Conservation (phyloP, 2,329 filamentous ascomycete genomes). For the Diaporthe australafricana region DNA sequence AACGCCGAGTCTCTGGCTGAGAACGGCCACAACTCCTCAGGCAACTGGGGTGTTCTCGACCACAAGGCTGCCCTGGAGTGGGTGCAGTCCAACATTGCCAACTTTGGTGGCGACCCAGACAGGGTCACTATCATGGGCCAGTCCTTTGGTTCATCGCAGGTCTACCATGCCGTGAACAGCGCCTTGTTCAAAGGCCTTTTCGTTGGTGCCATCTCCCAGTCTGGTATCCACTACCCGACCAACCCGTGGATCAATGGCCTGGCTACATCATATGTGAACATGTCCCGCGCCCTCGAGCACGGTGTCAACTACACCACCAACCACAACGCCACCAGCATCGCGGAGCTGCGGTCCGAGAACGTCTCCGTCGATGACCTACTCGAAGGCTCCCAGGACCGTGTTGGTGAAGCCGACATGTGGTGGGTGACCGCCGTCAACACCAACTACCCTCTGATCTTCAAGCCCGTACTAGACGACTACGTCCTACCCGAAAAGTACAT, state of each 20-base stretch:
- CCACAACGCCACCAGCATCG: conserved; percentile 33
- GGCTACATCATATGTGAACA: conserved; percentile 45
- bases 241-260: conserved; percentile 45
- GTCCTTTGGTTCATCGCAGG: conserved; percentile 43
- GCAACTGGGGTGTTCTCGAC: conserved; percentile 36
- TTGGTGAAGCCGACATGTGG: conserved; percentile 41
- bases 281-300: conserved; percentile 43
- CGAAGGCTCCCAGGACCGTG: conserved; percentile 43
- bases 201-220: conserved; percentile 46
- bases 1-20: conserved; percentile 33
- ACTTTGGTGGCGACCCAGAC: conserved; percentile 35
- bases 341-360: conserved; percentile 30
- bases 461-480: conserved; percentile 42
- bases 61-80: conserved; percentile 35
- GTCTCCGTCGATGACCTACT: conserved; percentile 38
- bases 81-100: conserved; percentile 35
- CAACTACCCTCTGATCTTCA: conserved; percentile 46
- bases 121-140: conserved; percentile 36
- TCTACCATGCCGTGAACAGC: conserved; percentile 47
- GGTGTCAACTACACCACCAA: conserved; percentile 43
- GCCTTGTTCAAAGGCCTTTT: conserved; percentile 45
- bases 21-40: conserved; percentile 36
- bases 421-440: conserved; percentile 46
- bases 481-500: conserved; percentile 40
- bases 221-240: conserved; percentile 45